Evolutionary conservation across 345 rosid genomes (phyloP), one percentile per base, ranked within the genome.

Genomic region (Durio zibethinus): DNA sequence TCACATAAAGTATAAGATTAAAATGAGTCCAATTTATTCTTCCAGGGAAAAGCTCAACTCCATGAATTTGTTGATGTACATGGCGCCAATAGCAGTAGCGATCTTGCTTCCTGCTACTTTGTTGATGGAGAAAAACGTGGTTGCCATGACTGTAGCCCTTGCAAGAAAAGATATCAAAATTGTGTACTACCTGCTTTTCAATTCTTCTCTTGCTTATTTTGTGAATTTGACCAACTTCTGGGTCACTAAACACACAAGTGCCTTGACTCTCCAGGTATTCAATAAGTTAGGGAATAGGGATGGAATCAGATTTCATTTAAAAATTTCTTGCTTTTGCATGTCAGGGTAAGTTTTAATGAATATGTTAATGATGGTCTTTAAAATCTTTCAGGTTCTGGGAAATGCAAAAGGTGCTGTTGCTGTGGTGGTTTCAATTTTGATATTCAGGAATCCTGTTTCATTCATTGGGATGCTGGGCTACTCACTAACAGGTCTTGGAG

Each of bases 391-490:
- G 92, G 94, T 88, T 66, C 77, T 88, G 42, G 92, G 94, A 36
- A 90, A 88, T 82, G 92, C 94, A 31, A 88, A 87, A 85, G 88
- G 90, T 0, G 90, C 88, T 2, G 90, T 90, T 21, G 90, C 89
- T 5, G 92, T 87, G 78, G 88, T 86, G 74, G 82, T 90, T 25
- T 88, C 92, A 2, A 87, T 88, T 61, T 79, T 88, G 36, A 82
- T 88, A 67, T 90, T 90, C 79, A 80, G 59, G 82, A 90, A 88
- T 63, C 92, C 92, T 16, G 87, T 88, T 38, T 87, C 92, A 1
- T 82, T 84, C 5, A 73, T 86, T 36, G 92, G 92, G 57, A 87
- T 88, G 94, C 50, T 87, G 56, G 92, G 94, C 29, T 87, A 90
- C 79, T 68, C 86, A 1, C 83, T 90, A 50, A 88, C 94, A 0